Conservation (phyloP, 441 rosid species). For the Gossypium gossypioides region DNA sequence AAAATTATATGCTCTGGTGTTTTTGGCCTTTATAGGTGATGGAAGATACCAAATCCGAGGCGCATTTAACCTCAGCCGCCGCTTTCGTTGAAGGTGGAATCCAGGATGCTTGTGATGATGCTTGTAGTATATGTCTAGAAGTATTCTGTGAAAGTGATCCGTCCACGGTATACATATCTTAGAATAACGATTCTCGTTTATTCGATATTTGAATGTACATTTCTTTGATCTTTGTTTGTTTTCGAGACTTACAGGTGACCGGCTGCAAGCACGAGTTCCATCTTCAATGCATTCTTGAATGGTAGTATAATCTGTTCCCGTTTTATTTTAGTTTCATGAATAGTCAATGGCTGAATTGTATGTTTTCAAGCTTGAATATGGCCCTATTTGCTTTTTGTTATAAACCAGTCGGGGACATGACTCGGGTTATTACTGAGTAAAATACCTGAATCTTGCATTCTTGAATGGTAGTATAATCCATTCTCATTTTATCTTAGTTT, state of each 20-base stretch:
- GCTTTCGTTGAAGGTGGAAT: conserved; percentile 95
- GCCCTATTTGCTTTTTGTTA: background rate
- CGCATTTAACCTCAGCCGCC: conserved; percentile 68
- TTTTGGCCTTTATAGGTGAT: conserved; percentile 25
- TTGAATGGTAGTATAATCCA: conserved; percentile 53
- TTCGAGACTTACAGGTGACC: conserved; percentile 45
- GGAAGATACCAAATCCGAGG: conserved; percentile 46
- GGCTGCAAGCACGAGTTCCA: conserved; percentile 91
- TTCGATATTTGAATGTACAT: conserved; percentile 1
- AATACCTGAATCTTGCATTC: conserved; percentile 35
- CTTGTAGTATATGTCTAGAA: conserved; percentile 96
- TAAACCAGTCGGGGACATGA: background rate
- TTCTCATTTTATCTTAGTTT: background rate
- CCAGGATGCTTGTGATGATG: conserved; percentile 91
- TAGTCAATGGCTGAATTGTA: background rate
- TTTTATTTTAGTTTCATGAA: background rate
- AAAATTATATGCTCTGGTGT: conserved; percentile 19
- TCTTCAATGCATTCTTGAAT: conserved; percentile 90
- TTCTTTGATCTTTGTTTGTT: background rate
- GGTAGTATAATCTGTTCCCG: conserved; percentile 31
- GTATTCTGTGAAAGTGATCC: conserved; percentile 72
- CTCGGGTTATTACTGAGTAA: background rate
- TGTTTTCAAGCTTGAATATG: background rate
- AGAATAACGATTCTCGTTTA: background rate
- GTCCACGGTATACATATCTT: conserved; percentile 46